Base-by-base conservation (phyloP, 306 rosid species). In the Adenanthera pavonina region DNA sequence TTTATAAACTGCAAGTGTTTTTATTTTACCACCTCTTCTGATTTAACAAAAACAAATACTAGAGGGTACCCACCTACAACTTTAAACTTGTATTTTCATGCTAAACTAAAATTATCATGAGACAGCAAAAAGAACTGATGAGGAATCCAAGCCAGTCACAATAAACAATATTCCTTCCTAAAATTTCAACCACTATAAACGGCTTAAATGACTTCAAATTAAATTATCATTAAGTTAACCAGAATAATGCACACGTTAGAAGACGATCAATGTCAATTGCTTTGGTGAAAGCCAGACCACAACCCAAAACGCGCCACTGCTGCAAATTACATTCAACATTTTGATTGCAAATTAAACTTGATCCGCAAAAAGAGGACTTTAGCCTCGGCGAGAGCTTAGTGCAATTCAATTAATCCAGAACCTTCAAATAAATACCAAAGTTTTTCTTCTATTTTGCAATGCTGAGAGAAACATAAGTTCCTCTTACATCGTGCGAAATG, bases 391-490 rank as follows among this genome's bases (percentile, higher is more conserved):
- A 14, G 49, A 5, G 8, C 34, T 30, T 47, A 30, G 41, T 9
- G 43, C 70, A 57, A 69, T 19, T 61, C n/a, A 7, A 46, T 38
- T 53, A 19, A 34, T 19, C 36, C n/a, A 52, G 15, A 19, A 35
- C 16, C 59, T 70, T 49, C 38, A 11, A 36, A 20, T 20, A 72
- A 74, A 40, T 38, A 40, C 46, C 16, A 49, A 30, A 49, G 51
- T 60, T 47, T 73, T 73, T 36, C 72, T 71, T 80, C 66, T 61
- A 49, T 59, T 47, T 71, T 34, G 8, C 61, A 57, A 69, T 38
- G 53, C 74, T 19, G 40, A 19, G 2, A 66, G 66, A 48, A 77
- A 66, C 34, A 65, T 3, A 19, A 38, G 14, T 36, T 25, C 76
- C 67, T 68, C 75, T 68, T 20, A 1, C 68, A 20, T 40, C 68